A percentile compares a stretch with the other conserved stretches of the same genome.
Evolutionary conservation across 2,329 filamentous ascomycete genomes (phyloP).

Genomic region (Fusarium lyarnte): DNA sequence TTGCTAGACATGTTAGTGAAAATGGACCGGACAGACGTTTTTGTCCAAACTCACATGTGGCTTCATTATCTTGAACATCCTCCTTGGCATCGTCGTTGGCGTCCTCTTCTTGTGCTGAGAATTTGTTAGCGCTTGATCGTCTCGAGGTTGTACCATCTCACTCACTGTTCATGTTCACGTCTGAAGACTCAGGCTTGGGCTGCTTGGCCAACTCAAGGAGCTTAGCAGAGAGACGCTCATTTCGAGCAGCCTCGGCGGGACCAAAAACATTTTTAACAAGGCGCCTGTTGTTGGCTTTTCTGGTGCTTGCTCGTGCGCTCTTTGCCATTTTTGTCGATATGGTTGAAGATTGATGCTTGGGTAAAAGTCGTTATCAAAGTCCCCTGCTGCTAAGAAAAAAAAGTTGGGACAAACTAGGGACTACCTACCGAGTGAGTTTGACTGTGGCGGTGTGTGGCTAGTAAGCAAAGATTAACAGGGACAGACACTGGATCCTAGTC

Average conservation of each 20-base stretch:
- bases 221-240: conserved; percentile 85
- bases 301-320: conserved; percentile 79
- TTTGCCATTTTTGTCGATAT: conserved; percentile 77
- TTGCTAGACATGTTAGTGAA: conserved; percentile 49
- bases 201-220: conserved; percentile 82
- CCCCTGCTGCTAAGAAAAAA: conserved; percentile 40
- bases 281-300: conserved; percentile 84
- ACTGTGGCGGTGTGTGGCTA: conserved; percentile 35
- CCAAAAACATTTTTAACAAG: conserved; percentile 86
- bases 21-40: conserved; percentile 2
- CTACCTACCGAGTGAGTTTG: conserved; percentile 2
- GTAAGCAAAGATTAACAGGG: background rate
- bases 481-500: background rate
- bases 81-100: conserved; percentile 44
- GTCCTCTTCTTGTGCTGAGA: conserved; percentile 43
- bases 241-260: conserved; percentile 80
- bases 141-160: background rate
- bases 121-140: conserved; percentile 6
- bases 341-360: conserved; percentile 13
- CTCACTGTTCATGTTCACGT: conserved; percentile 60
- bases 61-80: conserved; percentile 42
- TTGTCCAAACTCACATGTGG: conserved; percentile 33
- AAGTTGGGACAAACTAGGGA: conserved; percentile 18
- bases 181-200: conserved; percentile 70
- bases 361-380: conserved; percentile 29